Evolutionary conservation across 2,329 filamentous ascomycete species (phyloP), one percentile per base, ranked within the genome.

Genomic region (Didymella pomorum): DNA sequence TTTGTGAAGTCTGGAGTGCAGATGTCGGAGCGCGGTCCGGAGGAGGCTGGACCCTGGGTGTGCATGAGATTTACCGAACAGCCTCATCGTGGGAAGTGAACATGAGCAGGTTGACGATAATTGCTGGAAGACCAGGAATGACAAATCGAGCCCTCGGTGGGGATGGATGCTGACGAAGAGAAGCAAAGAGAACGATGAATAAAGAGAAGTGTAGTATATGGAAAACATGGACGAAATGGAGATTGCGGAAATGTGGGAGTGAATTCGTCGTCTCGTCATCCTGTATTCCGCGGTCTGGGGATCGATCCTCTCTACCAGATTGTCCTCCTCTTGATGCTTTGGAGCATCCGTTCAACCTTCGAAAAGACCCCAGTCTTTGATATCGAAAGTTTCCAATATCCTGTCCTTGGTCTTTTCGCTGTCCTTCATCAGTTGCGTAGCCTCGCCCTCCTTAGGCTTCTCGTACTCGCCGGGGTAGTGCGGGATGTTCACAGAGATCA

Each of bases 401-500:
- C 79, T 86, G 71, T 89, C 87, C 73, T 91, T 89, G 35, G 89
- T 84, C 6, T 84, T 85, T 67, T 89, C 63, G 26, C 75, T 79
- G 23, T 68, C 84, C 50, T 88, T 89, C 69, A 91, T 88, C 63
- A 91, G 79, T 75, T 86, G 83, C 44, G 73, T 75, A 55, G 88
- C 78, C 8, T 65, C 50, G 14, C 53, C 57, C 71, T 92, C 88
- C 7, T 88, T 87, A 9, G 89, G 88, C 75, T 88, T 86, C 68
- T 88, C 82, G 73, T 92, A 92, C 75, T 90, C 86, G 62, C 89
- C 88, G 67, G 86, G 83, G 66, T 92, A 89, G 72, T 95, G 89
- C 26, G 93, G 94, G 46, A 96, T 90, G 77, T 97, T 97, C 72
- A 97, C 86, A 39, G 91, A 91, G 62, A 97, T 87, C 45, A 97